These are phyloP conservation scores for Lactifluus volemus DNA, from an alignment of 768 basidiomycete genomes.

Conservation along the genomic window DNA sequence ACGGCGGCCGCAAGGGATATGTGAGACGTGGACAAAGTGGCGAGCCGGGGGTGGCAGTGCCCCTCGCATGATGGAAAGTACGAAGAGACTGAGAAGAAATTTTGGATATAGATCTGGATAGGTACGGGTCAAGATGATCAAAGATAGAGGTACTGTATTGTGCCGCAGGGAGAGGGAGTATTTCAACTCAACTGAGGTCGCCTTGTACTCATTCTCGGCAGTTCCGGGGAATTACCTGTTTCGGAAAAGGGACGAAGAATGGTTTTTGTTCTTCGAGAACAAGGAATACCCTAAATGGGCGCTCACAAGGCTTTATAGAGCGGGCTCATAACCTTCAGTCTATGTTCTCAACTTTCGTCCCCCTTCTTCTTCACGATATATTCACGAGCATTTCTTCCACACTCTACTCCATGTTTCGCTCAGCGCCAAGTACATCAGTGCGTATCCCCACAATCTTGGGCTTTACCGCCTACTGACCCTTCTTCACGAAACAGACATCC, in stretches of 20 bases:
- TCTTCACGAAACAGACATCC: background rate
- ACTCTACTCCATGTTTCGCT: constrained; percentile 4
- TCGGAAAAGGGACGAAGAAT: background rate
- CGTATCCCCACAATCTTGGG: background rate
- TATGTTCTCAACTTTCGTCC: background rate
- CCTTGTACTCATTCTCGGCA: background rate
- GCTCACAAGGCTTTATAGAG: background rate
- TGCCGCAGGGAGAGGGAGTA: background rate
- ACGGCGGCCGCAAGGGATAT: background rate
- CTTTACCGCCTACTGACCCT: background rate
- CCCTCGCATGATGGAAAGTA: background rate
- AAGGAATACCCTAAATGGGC: constrained; percentile 13
- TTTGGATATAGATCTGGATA: background rate
- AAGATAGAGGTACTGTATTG: background rate
- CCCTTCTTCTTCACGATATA: background rate
- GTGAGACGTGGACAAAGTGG: background rate
- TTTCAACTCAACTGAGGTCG: background rate
- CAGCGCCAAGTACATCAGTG: constrained; percentile 1
- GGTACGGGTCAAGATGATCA: background rate
- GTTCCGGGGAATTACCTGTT: background rate
- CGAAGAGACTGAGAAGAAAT: background rate
- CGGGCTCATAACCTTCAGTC: background rate
- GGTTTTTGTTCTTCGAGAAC: constrained; percentile 1
- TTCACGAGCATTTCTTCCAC: background rate
- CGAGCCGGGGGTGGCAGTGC: background rate